Conservation (phyloP, 179 eudicot species). For the Carnegiea gigantea region DNA sequence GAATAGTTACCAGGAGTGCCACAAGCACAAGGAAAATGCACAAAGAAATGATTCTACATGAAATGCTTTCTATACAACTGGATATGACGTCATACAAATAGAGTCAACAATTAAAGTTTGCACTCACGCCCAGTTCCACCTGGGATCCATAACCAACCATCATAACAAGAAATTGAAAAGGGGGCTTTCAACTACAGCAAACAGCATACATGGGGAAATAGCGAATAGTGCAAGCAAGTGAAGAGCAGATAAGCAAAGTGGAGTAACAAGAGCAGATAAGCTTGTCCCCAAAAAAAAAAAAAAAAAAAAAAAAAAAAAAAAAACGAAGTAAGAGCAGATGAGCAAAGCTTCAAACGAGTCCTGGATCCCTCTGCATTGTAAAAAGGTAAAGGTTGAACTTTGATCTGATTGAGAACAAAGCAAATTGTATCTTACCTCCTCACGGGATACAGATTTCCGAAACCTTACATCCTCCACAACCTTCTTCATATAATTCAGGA, state of each 20-base stretch:
- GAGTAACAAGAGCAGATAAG: too few relatives aligned
- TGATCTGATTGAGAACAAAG: neutral
- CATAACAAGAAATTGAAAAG: neutral
- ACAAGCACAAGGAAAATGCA: neutral
- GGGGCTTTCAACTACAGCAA: neutral
- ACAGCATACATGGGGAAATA: neutral
- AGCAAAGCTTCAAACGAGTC: neutral
- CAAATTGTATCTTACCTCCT: constrained; percentile 61
- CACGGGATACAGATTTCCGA: constrained; percentile 82
- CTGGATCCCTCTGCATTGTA: neutral
- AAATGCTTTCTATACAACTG: neutral
- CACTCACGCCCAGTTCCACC: neutral
- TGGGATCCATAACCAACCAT: neutral
- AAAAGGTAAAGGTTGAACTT: neutral
- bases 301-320: too few relatives aligned
- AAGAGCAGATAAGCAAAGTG: too few relatives aligned
- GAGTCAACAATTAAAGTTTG: neutral
- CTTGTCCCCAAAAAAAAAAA: too few relatives aligned
- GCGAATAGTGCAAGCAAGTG: neutral
- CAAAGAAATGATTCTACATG: neutral
- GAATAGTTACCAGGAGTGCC: neutral
- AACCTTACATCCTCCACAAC: constrained; percentile 81
- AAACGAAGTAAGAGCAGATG: too few relatives aligned
- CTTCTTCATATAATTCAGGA: constrained; percentile 84
- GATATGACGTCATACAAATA: neutral